Evolutionary conservation across 805 yeast species (phyloP).

Genomic region (Wickerhamiella spandovensis): DNA sequence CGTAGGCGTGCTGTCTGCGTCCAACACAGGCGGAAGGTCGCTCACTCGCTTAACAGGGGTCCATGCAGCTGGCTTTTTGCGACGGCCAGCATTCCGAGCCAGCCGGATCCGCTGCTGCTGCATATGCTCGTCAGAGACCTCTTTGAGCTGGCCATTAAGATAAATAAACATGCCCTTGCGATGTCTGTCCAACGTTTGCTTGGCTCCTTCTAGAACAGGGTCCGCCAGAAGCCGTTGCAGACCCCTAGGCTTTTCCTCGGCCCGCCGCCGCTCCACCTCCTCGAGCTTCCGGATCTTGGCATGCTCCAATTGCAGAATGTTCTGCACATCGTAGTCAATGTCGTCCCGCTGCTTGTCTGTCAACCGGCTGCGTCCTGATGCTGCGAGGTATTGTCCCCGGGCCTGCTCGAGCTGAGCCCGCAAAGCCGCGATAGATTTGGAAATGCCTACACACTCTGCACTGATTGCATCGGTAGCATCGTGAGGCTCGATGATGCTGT

Average conservation of each 20-base stretch:
- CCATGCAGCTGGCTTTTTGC: slow-evolving; percentile 1
- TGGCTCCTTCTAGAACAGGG: slow-evolving; percentile 18
- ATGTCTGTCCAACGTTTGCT: slow-evolving; percentile 22
- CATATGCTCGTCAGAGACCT: slow-evolving; percentile 22
- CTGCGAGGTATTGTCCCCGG: slow-evolving; percentile 23
- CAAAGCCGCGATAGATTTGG: slow-evolving; percentile 12
- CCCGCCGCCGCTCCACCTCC: slow-evolving; percentile 8
- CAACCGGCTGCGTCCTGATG: slow-evolving; percentile 17
- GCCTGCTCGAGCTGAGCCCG: slow-evolving; percentile 14
- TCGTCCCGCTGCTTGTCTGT: slow-evolving; percentile 27
- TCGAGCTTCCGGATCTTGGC: slow-evolving; percentile 16
- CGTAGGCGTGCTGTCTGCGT: too few species aligned
- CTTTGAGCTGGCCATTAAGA: slow-evolving; percentile 22
- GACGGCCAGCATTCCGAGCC: not conserved
- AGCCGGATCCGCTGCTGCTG: slow-evolving; percentile 25
- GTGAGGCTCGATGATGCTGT: not conserved
- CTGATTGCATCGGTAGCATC: slow-evolving; percentile 18
- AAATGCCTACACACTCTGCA: slow-evolving; percentile 17
- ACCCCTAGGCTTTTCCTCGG: slow-evolving; percentile 5
- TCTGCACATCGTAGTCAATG: slow-evolving; percentile 27
- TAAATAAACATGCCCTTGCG: slow-evolving; percentile 27
- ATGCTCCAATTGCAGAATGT: slow-evolving; percentile 25
- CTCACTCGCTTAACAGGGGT: too few species aligned
- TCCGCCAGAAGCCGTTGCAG: slow-evolving; percentile 15
- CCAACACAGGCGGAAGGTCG: too few species aligned